phyloP scores from a whole-genome alignment of 371 early-diverging fungal species.

The Coemansia sp. region DNA sequence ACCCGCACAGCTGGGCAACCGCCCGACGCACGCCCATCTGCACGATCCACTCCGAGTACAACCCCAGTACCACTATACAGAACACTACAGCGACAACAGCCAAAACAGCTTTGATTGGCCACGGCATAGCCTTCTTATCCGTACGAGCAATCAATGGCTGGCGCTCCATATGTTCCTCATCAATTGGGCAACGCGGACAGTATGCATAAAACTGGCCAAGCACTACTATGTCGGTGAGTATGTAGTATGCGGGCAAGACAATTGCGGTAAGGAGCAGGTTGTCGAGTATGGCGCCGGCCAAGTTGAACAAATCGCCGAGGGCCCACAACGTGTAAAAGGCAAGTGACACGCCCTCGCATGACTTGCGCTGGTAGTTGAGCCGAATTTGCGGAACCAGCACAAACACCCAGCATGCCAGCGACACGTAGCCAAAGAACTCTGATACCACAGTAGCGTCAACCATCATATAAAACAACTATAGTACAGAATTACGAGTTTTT shows the following conservation, averaged over 20 bases:
- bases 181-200: neutral
- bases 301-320: constrained; percentile 76
- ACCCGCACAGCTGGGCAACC: constrained; percentile 29
- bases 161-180: neutral
- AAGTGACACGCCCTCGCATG: constrained; percentile 72
- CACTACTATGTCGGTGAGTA: constrained; percentile 48
- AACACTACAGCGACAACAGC: neutral
- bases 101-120: neutral
- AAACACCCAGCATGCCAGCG: constrained; percentile 36
- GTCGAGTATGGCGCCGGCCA: constrained; percentile 73
- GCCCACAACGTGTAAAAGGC: constrained; percentile 76
- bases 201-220: constrained; percentile 52
- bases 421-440: constrained; percentile 27
- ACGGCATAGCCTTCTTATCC: neutral
- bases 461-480: neutral
- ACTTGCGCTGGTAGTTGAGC: constrained; percentile 66
- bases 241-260: constrained; percentile 54
- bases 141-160: neutral
- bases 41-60: constrained; percentile 14
- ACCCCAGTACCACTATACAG: neutral
- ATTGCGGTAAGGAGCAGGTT: constrained; percentile 68
- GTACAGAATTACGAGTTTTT: neutral
- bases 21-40: constrained; percentile 15
- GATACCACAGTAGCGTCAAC: constrained; percentile 7
- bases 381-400: constrained; percentile 71